phyloP scores from a whole-genome alignment of 805 yeast species.

The Wickerhamiella azyma region DNA sequence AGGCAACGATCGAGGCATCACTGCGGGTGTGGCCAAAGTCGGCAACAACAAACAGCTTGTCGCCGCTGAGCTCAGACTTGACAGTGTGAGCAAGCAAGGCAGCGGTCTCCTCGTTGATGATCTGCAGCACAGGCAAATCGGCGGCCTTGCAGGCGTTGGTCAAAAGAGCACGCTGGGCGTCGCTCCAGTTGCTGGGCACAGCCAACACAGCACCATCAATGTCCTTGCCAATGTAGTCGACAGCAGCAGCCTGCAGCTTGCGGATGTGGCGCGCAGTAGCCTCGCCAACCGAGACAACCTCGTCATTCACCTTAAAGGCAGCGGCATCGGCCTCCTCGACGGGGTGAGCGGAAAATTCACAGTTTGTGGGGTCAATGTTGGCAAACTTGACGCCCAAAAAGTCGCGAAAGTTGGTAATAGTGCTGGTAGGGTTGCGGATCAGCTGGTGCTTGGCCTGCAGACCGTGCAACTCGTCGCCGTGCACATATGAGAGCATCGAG shows the following conservation, averaged over 20 bases:
- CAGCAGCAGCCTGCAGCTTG: slow-evolving; percentile 77
- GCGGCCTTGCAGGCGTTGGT: slow-evolving; percentile 49
- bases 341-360: slow-evolving; percentile 55
- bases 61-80: slow-evolving; percentile 32
- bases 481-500: slow-evolving; percentile 80
- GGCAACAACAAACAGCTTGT: slow-evolving; percentile 77
- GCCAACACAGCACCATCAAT: slow-evolving; percentile 78
- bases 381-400: slow-evolving; percentile 64
- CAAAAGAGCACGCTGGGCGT: slow-evolving; percentile 54
- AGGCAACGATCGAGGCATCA: slow-evolving; percentile 87
- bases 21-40: slow-evolving; percentile 95
- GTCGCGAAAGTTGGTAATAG: slow-evolving; percentile 87
- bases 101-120: slow-evolving; percentile 84
- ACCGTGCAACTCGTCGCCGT: slow-evolving; percentile 93
- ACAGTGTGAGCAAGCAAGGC: slow-evolving; percentile 72
- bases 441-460: slow-evolving; percentile 89
- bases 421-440: slow-evolving; percentile 76
- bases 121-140: slow-evolving; percentile 69
- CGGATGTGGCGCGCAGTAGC: slow-evolving; percentile 70
- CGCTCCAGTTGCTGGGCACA: slow-evolving; percentile 79
- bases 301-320: slow-evolving; percentile 41
- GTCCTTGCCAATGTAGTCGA: slow-evolving; percentile 72
- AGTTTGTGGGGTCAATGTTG: slow-evolving; percentile 52
- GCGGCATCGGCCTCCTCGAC: slow-evolving; percentile 48
- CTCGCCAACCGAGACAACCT: slow-evolving; percentile 58